Evolutionary conservation across 176 grass and related monocot species (phyloP).

Genomic region (Avena eriantha): DNA sequence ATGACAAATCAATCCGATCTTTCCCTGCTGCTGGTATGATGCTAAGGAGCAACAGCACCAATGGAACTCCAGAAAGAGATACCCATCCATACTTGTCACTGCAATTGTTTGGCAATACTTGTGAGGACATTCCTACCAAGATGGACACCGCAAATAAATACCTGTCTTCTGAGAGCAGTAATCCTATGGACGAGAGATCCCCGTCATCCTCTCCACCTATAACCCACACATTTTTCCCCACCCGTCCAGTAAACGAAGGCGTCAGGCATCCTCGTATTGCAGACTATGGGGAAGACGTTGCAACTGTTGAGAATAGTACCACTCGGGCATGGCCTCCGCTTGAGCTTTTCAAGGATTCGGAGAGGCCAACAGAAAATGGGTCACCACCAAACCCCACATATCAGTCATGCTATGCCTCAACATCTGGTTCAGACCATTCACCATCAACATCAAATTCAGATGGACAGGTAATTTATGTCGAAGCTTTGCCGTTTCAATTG

Average conservation of each 20-base stretch:
- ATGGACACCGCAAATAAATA: constrained; percentile 80
- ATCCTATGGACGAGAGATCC: constrained; percentile 90
- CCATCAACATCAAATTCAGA: constrained; percentile 97
- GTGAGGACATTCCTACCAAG: constrained; percentile 62
- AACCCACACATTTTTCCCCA: constrained; percentile 88
- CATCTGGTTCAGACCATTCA: constrained; percentile 93
- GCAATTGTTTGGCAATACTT: constrained; percentile 64
- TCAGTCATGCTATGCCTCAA: constrained; percentile 71
- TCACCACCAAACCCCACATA: constrained; percentile 55
- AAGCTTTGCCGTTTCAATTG: constrained; percentile 32
- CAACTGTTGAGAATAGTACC: constrained; percentile 78
- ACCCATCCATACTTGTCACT: constrained; percentile 55
- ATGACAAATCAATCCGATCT: constrained; percentile 44
- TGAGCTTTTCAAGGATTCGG: constrained; percentile 70
- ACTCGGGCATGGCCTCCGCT: constrained; percentile 64
- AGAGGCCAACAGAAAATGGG: constrained; percentile 57
- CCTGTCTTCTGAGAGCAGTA: constrained; percentile 96
- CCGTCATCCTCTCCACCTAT: constrained; percentile 86
- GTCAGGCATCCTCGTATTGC: constrained; percentile 46
- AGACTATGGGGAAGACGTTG: constrained; percentile 68
- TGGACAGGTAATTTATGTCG: constrained; percentile 63
- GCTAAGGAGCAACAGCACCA: constrained; percentile 29
- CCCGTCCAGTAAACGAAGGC: constrained; percentile 61
- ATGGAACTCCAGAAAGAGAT: constrained; percentile 44
- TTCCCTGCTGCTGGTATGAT: constrained; percentile 47